Conservation (phyloP, 345 rosid genomes). For the Viola odorata region DNA sequence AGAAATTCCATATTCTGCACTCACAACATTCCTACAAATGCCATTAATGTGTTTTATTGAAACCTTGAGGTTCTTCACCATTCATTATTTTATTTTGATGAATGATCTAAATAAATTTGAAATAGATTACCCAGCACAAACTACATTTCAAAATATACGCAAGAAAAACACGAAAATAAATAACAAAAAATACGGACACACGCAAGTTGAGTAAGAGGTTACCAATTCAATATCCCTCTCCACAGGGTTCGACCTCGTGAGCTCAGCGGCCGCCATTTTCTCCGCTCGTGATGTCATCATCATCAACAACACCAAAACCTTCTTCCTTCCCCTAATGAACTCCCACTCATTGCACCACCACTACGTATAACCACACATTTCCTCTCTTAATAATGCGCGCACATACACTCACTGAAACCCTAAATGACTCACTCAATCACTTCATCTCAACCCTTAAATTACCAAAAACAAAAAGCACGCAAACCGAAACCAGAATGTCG, state of each 20-base stretch:
- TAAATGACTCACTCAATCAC: slow-evolving; percentile 5
- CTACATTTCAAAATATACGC: background rate
- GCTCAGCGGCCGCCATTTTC: slow-evolving; percentile 30
- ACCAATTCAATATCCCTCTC: slow-evolving; percentile 66
- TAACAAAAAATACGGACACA: background rate
- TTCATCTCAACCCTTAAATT: background rate
- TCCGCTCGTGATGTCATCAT: background rate
- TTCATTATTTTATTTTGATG: background rate
- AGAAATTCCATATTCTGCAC: too few species aligned
- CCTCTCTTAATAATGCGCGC: background rate
- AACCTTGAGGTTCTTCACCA: background rate
- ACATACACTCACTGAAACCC: slow-evolving; percentile 5
- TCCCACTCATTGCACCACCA: slow-evolving; percentile 9
- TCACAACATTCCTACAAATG: too few species aligned
- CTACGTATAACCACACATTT: background rate
- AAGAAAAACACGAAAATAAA: background rate
- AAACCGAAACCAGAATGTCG: background rate
- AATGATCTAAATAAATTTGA: background rate
- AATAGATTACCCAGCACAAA: background rate
- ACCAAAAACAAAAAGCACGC: background rate
- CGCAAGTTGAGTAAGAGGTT: slow-evolving; percentile 2
- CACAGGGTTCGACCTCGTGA: slow-evolving; percentile 25
- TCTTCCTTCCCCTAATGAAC: background rate
- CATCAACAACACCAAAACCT: background rate
- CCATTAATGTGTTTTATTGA: too few species aligned